Percentiles rank a stretch among this genome's conserved stretches.
phyloP scores from a whole-genome alignment of 2,329 filamentous ascomycete genomes.

The Nemania abortiva region DNA sequence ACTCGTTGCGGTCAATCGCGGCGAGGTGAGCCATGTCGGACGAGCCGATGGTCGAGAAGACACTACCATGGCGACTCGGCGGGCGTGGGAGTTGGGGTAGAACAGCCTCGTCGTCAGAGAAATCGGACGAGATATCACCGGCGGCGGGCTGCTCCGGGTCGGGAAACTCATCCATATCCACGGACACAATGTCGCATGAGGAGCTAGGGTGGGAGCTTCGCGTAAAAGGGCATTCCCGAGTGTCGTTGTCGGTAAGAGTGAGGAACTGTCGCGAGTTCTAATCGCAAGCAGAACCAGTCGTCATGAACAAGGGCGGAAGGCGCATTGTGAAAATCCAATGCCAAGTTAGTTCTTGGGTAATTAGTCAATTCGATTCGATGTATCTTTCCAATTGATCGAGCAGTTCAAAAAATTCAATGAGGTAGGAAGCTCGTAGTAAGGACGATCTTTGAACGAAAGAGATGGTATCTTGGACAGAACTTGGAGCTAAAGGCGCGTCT shows the following conservation, averaged over 20 bases:
- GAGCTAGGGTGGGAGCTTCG: conserved; percentile 31
- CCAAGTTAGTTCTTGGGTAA: not conserved
- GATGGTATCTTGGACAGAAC: too few species aligned
- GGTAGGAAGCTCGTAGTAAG: not conserved
- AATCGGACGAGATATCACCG: conserved; percentile 39
- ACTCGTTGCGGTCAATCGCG: conserved; percentile 42
- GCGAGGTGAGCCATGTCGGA: conserved; percentile 31
- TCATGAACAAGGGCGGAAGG: conserved; percentile 38
- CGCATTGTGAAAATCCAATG: conserved; percentile 41
- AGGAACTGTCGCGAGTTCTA: conserved; percentile 42
- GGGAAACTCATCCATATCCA: conserved; percentile 35
- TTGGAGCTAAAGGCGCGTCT: conserved; percentile 29
- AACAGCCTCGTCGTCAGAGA: conserved; percentile 42
- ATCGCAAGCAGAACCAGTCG: conserved; percentile 39
- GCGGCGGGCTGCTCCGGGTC: conserved; percentile 35
- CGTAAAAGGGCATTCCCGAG: conserved; percentile 41
- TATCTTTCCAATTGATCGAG: not conserved
- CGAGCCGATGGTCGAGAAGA: conserved; percentile 38
- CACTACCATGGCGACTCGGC: conserved; percentile 33
- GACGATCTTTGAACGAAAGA: conserved; percentile 5
- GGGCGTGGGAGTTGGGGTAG: conserved; percentile 15
- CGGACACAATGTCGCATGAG: conserved; percentile 36
- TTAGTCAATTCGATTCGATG: conserved; percentile 6
- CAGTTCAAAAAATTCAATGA: not conserved
- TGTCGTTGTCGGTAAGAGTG: conserved; percentile 29